Conservation (phyloP, 2,329 filamentous ascomycete genomes). For the Fusarium sp. region DNA sequence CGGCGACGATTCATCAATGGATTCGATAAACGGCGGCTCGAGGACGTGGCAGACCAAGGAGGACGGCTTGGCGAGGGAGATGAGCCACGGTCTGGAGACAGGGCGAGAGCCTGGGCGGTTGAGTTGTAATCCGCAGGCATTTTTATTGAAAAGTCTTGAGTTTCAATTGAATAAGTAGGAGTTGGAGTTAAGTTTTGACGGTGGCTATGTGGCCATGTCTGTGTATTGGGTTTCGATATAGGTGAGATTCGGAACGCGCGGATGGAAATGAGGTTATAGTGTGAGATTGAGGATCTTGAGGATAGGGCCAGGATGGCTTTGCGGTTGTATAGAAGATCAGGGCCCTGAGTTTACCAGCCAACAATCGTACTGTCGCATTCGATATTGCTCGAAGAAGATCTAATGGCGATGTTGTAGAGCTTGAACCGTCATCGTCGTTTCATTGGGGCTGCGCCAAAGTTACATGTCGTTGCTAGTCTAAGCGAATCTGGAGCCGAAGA, state of each 20-base stretch:
- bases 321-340: no score
- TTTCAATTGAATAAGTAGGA: not conserved
- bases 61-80: constrained; percentile 46
- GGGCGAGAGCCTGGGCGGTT: constrained; percentile 59
- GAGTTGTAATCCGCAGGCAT: constrained; percentile 64
- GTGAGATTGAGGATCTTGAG: not conserved
- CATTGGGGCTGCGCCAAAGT: not conserved
- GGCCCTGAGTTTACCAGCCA: not conserved
- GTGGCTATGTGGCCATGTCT: constrained; percentile 31
- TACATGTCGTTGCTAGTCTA: constrained; percentile 36
- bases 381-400: not conserved
- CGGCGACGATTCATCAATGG: constrained; percentile 48
- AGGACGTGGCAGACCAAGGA: constrained; percentile 37
- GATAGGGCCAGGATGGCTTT: not conserved
- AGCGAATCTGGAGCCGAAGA: constrained; percentile 12
- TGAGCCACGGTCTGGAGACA: constrained; percentile 49
- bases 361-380: not conserved
- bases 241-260: constrained; percentile 32
- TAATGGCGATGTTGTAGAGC: constrained; percentile 2
- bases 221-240: constrained; percentile 5
- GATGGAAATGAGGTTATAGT: constrained; percentile 18
- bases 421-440: constrained; percentile 17
- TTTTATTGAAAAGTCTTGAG: constrained; percentile 8
- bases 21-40: constrained; percentile 53
- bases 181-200: not conserved